Percentiles rank a stretch among this genome's conserved stretches.
Conservation (phyloP, 306 rosid species). For the Glycine tomentella region DNA sequence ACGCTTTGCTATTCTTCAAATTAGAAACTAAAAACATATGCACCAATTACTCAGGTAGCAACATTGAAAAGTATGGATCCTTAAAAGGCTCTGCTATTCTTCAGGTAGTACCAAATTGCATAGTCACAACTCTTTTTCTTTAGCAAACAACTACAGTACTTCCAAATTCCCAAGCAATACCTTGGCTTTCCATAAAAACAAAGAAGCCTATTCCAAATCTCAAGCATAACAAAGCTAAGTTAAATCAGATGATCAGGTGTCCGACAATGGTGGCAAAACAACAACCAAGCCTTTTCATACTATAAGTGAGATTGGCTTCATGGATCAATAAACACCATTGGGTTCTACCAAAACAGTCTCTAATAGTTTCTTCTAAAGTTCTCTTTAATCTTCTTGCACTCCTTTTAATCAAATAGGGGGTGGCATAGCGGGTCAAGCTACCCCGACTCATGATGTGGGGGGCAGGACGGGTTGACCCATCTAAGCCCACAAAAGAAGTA, state of each 20-base stretch:
- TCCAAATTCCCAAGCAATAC: constrained; percentile 4
- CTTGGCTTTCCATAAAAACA: constrained; percentile 25
- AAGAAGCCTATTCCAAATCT: constrained; percentile 12
- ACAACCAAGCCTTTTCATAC: background rate
- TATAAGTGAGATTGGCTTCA: background rate
- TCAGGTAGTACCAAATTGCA: constrained; percentile 12
- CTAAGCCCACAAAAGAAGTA: no score
- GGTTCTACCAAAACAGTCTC: background rate
- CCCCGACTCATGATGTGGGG: no score
- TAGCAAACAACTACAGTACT: background rate
- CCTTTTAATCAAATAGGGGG: background rate
- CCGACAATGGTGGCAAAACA: constrained; percentile 8
- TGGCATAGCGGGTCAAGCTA: no score
- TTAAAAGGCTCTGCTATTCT: background rate
- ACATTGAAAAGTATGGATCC: constrained; percentile 32
- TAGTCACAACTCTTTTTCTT: constrained; percentile 9
- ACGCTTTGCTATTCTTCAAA: background rate
- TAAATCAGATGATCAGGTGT: constrained; percentile 28
- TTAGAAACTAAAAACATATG: constrained; percentile 1
- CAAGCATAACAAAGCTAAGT: background rate
- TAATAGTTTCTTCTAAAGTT: constrained; percentile 5
- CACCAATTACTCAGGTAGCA: constrained; percentile 17
- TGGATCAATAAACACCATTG: background rate
- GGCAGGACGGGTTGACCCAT: no score
- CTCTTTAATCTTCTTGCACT: background rate